Evolutionary conservation across 331 rosid genomes (phyloP).

Genomic region (Acacia pycnantha): DNA sequence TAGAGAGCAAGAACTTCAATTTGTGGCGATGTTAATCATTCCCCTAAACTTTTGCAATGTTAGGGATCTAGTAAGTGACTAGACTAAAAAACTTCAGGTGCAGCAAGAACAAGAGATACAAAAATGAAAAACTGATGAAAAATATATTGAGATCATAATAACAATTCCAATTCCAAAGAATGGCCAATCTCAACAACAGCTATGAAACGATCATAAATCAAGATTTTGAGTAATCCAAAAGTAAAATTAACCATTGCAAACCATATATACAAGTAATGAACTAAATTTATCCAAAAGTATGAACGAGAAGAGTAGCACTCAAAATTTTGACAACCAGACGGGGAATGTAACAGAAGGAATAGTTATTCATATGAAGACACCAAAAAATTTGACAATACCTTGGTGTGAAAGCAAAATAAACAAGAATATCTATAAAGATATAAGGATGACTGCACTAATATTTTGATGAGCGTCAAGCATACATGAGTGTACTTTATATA

Average conservation of each 20-base stretch:
- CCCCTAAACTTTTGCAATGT: slow-evolving; percentile 30
- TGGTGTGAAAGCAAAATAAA: neutral
- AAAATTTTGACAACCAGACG: neutral
- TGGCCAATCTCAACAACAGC: too few relatives aligned
- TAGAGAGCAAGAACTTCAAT: slow-evolving; percentile 38
- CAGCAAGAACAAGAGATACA: neutral
- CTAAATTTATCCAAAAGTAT: neutral
- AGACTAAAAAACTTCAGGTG: too few relatives aligned
- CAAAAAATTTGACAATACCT: too few relatives aligned
- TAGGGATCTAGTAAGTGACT: neutral
- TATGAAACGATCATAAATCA: neutral
- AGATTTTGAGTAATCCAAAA: neutral
- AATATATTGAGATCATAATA: neutral
- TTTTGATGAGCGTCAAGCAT: too few relatives aligned
- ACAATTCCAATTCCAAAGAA: neutral
- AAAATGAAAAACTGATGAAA: neutral
- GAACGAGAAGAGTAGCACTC: neutral
- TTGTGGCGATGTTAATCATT: slow-evolving; percentile 53
- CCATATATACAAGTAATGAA: neutral
- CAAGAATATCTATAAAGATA: neutral
- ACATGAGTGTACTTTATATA: too few relatives aligned
- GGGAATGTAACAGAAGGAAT: neutral
- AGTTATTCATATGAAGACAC: neutral
- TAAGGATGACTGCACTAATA: too few relatives aligned
- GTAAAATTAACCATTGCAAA: neutral